Conservation (phyloP, 75 land plant genomes). For the Cryptomeria japonica region DNA sequence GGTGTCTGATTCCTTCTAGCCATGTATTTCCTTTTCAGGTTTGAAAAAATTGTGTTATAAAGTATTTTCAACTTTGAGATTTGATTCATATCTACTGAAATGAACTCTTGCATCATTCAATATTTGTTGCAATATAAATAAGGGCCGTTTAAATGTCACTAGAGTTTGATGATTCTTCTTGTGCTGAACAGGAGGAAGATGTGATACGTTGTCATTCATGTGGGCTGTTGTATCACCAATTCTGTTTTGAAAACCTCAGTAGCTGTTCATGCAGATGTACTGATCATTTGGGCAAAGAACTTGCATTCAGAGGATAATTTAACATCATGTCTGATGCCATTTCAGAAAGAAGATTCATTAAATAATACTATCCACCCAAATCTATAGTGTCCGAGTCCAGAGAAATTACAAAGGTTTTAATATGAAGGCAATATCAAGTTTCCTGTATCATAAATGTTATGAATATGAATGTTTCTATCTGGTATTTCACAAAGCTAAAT, state of each 20-base stretch:
- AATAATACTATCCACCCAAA: background rate
- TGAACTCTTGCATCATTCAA: background rate
- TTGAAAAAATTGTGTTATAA: background rate
- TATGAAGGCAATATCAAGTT: background rate
- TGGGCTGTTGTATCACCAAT: background rate
- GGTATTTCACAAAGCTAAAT: background rate
- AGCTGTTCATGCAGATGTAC: background rate
- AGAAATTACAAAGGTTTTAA: background rate
- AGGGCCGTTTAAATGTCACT: background rate
- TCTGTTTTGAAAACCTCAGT: background rate
- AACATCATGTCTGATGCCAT: background rate
- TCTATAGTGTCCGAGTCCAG: background rate
- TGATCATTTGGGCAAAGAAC: background rate
- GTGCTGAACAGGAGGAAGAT: background rate
- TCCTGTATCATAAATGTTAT: background rate
- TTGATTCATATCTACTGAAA: background rate
- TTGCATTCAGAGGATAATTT: background rate
- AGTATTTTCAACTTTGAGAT: background rate
- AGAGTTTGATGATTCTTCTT: background rate
- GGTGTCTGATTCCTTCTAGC: conserved; percentile 25
- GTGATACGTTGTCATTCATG: background rate
- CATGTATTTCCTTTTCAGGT: conserved; percentile 40
- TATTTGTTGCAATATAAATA: background rate
- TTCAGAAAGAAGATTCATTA: background rate
- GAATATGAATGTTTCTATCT: background rate